These are phyloP conservation scores for Dentipellis fragilis DNA, from an alignment of 768 basidiomycete species.

Conservation along the genomic window DNA sequence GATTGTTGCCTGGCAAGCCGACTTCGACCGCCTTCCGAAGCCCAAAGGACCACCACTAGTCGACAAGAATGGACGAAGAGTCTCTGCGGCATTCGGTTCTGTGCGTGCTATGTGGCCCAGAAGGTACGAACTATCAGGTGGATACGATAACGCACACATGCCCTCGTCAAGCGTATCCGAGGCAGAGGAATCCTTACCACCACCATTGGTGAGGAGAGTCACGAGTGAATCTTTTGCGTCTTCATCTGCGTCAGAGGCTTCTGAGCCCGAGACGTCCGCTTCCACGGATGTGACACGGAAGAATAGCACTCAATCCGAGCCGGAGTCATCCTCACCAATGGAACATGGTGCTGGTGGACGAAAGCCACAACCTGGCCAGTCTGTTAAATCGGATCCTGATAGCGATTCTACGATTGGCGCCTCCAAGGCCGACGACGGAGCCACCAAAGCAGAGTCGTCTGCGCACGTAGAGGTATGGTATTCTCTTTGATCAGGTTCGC, in stretches of 20 bases:
- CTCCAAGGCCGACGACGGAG: slow-evolving; percentile 10
- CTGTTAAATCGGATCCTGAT: slow-evolving; percentile 50
- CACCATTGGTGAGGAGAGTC: slow-evolving; percentile 32
- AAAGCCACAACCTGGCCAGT: slow-evolving; percentile 3
- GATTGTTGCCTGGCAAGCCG: slow-evolving; percentile 93
- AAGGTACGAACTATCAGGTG: slow-evolving; percentile 41
- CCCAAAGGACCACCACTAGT: slow-evolving; percentile 37
- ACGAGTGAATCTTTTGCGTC: slow-evolving; percentile 45
- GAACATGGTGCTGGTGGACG: background rate
- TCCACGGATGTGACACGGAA: slow-evolving; percentile 15
- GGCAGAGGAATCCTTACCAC: slow-evolving; percentile 48
- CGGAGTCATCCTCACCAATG: background rate
- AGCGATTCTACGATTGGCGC: slow-evolving; percentile 84
- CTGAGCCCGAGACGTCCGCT: slow-evolving; percentile 44
- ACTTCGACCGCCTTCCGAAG: slow-evolving; percentile 80
- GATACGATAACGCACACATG: slow-evolving; percentile 38
- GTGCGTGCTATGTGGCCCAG: slow-evolving; percentile 66
- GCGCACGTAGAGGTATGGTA: slow-evolving; percentile 13
- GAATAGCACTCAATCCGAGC: slow-evolving; percentile 4
- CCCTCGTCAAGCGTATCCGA: slow-evolving; percentile 66
- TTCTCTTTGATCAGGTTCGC: background rate
- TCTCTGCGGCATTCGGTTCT: slow-evolving; percentile 53
- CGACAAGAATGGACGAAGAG: slow-evolving; percentile 41
- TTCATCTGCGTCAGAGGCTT: slow-evolving; percentile 66
- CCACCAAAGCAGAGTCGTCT: background rate